A percentile compares a stretch with the other conserved stretches of the same genome.
Conservation (phyloP, 805 yeast genomes). For the Metschnikowia gelsemii region DNA sequence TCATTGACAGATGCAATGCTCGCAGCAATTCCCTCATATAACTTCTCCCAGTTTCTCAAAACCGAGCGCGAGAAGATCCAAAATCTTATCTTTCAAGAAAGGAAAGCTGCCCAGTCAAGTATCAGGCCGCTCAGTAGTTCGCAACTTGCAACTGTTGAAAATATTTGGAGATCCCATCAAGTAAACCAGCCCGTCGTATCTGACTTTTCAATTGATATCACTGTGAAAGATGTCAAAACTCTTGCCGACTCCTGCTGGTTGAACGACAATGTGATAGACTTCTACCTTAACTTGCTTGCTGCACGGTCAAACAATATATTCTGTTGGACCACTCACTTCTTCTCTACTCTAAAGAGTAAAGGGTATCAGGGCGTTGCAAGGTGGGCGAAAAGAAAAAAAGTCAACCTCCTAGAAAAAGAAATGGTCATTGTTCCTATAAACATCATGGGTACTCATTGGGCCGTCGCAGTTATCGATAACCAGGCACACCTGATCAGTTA, state of each 20-base stretch:
- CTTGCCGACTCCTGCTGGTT: conserved; percentile 75
- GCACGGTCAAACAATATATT: conserved; percentile 47
- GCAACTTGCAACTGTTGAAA: conserved; percentile 35
- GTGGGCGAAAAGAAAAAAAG: conserved; percentile 80
- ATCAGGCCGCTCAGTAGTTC: conserved; percentile 24
- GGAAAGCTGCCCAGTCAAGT: conserved; percentile 12
- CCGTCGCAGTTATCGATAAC: conserved; percentile 75
- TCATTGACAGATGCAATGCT: conserved; percentile 23
- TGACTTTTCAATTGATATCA: conserved; percentile 55
- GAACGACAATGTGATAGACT: conserved; percentile 88
- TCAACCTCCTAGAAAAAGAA: conserved; percentile 61
- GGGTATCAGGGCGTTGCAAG: conserved; percentile 82
- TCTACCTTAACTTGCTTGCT: conserved; percentile 59
- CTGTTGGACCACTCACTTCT: conserved; percentile 88
- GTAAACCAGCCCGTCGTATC: conserved; percentile 28
- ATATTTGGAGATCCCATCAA: conserved; percentile 30
- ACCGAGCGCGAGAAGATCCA: conserved; percentile 16
- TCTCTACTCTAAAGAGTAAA: conserved; percentile 60
- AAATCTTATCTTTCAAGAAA: conserved; percentile 17
- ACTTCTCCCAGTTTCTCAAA: conserved; percentile 14
- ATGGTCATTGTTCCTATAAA: conserved; percentile 84
- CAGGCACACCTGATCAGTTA: conserved; percentile 57
- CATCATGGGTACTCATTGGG: conserved; percentile 85
- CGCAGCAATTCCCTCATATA: conserved; percentile 15
- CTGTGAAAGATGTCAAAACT: conserved; percentile 66